Evolutionary conservation across 495 filamentous ascomycete genomes (phyloP), one percentile per base, ranked within the genome.

Genomic region (Pseudomonodictys pantanalensis): DNA sequence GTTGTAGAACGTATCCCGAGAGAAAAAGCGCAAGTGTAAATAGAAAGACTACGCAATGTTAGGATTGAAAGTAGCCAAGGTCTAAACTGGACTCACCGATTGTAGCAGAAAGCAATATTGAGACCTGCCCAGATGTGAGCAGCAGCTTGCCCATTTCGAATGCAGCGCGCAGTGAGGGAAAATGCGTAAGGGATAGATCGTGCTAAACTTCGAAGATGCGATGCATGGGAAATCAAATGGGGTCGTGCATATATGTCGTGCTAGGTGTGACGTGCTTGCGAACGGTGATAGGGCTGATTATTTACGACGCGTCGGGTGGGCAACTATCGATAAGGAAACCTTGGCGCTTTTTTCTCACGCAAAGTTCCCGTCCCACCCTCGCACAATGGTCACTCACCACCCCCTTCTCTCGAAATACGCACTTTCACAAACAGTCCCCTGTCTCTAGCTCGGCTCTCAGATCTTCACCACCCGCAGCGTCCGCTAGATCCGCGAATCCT

Each of bases 1-100:
- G 86, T 60, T 90, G 86, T 23, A 89, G 73, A 11, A 86, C 75
- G 68, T 87, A 89, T 51, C 86, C 86, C 0, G 86, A 85, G 26
- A 88, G 72, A 66, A 90, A 90, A 45, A 90, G 76, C 29, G 85
- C 70, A 42, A 80, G 62, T 4, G 86, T 86, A 71, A 87, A 89
- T 35, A 83, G 68, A 62, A 79, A 78, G 38, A 76, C 69, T 73
- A 33, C 18, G 18, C 20, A 10, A 33, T 29, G 32, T 62, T 54
- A 60, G 48, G 42, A 18, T 2, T 23, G 10, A 54, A 30, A 6
- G 8, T 11, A 41, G 18, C 4, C 8, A 29, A 41, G 5, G 30
- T 18, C 9, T 47, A 9, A 20, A 45, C 12, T 28, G 28, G 12
- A 51, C 65, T 10, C 56, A 76, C 73, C 67, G 39, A 76, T 69